Conservation (phyloP, 257 asterid genomes). For the Jacaranda mimosifolia region DNA sequence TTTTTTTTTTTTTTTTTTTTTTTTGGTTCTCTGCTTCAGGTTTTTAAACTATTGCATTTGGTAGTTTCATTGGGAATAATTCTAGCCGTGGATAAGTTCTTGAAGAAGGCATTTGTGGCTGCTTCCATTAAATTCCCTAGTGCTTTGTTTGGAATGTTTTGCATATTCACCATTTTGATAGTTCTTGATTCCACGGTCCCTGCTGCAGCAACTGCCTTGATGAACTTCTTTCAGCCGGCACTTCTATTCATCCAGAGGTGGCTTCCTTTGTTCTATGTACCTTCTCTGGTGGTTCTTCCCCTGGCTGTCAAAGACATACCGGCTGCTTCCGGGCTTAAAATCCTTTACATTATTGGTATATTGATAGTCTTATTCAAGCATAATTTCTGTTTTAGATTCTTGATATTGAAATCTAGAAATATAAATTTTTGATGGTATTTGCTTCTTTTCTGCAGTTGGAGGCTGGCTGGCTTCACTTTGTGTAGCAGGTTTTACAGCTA, state of each 20-base stretch:
- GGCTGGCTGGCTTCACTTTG: slow-evolving; percentile 95
- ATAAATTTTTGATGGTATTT: too few relatives aligned
- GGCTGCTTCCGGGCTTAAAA: slow-evolving; percentile 90
- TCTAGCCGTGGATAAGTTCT: slow-evolving; percentile 76
- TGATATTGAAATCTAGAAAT: neutral
- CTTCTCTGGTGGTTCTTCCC: slow-evolving; percentile 93
- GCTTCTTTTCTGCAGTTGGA: slow-evolving; percentile 58
- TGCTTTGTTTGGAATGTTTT: slow-evolving; percentile 95
- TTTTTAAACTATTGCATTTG: slow-evolving; percentile 75
- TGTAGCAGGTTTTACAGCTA: slow-evolving; percentile 93
- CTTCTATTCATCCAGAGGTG: slow-evolving; percentile 92
- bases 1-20: too few relatives aligned
- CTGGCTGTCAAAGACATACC: slow-evolving; percentile 91
- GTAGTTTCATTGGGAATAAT: slow-evolving; percentile 82
- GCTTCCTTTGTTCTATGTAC: slow-evolving; percentile 98
- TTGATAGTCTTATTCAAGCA: neutral
- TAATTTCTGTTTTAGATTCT: neutral
- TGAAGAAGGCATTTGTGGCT: slow-evolving; percentile 79
- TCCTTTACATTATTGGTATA: slow-evolving; percentile 74
- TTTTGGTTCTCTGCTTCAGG: slow-evolving; percentile 48
- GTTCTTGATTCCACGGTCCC: slow-evolving; percentile 81
- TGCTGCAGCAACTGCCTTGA: slow-evolving; percentile 70
- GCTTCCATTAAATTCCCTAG: slow-evolving; percentile 98
- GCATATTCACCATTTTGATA: slow-evolving; percentile 76
- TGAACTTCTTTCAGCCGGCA: slow-evolving; percentile 97